These are phyloP conservation scores for Solanum paucissectum DNA, from an alignment of 257 asterid species.

Conservation along the genomic window DNA sequence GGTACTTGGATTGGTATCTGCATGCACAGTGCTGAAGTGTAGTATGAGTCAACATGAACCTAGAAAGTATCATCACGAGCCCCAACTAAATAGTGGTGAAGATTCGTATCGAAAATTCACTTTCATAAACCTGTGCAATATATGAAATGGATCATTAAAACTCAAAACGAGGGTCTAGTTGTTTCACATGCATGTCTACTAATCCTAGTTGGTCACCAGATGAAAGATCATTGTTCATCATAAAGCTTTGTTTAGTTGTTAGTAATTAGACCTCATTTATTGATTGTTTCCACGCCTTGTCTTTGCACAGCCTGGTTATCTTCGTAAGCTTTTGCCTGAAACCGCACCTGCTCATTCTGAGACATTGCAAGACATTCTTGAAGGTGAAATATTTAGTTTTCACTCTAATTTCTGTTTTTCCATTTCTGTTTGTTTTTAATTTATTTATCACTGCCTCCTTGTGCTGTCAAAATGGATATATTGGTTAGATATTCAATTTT, in stretches of 20 bases:
- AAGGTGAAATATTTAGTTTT: constrained; percentile 36
- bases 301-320: constrained; percentile 77
- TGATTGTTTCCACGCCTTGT: background rate
- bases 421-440: background rate
- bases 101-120: background rate
- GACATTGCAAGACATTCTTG: constrained; percentile 59
- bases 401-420: background rate
- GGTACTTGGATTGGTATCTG: background rate
- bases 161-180: background rate
- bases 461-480: background rate
- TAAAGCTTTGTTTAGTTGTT: background rate
- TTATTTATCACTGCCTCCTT: background rate
- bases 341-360: constrained; percentile 76
- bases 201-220: background rate
- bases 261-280: background rate
- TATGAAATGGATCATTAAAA: background rate
- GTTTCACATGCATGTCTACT: background rate
- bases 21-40: background rate
- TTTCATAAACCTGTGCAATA: background rate
- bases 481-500: background rate
- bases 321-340: constrained; percentile 72
- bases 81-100: background rate
- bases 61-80: background rate
- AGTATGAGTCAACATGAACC: background rate
- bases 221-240: background rate